These are phyloP conservation scores for Zygotorulaspora florentina DNA, from an alignment of 805 yeast species.

Conservation along the genomic window DNA sequence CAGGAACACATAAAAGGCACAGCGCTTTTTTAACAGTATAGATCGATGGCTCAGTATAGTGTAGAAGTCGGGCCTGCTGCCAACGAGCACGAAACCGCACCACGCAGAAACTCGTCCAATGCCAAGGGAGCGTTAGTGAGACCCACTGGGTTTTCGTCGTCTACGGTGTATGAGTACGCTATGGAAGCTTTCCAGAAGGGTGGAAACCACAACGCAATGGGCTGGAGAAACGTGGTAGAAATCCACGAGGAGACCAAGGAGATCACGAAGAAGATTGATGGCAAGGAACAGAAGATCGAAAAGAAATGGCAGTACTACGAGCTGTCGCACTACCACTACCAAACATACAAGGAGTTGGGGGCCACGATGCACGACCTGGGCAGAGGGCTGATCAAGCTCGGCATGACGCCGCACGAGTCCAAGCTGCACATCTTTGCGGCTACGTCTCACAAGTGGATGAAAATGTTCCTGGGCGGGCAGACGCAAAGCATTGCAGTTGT, in stretches of 20 bases:
- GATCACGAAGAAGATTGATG: constrained; percentile 73
- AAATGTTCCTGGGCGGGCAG: constrained; percentile 71
- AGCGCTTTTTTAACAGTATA: background rate
- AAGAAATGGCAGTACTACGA: constrained; percentile 89
- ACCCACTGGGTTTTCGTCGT: constrained; percentile 62
- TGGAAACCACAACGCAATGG: constrained; percentile 57
- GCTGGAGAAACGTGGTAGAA: constrained; percentile 72
- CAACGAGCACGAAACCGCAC: constrained; percentile 74
- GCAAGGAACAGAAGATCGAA: constrained; percentile 63
- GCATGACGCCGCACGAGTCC: constrained; percentile 58
- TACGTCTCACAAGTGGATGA: constrained; percentile 89
- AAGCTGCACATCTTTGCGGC: constrained; percentile 80
- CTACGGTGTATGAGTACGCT: constrained; percentile 66
- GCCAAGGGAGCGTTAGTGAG: constrained; percentile 47
- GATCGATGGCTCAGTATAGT: constrained; percentile 29
- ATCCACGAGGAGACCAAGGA: constrained; percentile 71
- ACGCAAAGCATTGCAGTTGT: constrained; percentile 81
- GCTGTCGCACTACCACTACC: constrained; percentile 63
- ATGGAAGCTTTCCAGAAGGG: constrained; percentile 56
- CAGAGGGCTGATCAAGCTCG: constrained; percentile 70
- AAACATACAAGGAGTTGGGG: constrained; percentile 56
- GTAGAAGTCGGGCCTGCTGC: constrained; percentile 67
- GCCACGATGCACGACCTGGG: constrained; percentile 52
- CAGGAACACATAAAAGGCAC: background rate
- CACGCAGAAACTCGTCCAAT: constrained; percentile 51